Conservation (phyloP, 352 stramenopile genomes). For the Phytophthora kernoviae region DNA sequence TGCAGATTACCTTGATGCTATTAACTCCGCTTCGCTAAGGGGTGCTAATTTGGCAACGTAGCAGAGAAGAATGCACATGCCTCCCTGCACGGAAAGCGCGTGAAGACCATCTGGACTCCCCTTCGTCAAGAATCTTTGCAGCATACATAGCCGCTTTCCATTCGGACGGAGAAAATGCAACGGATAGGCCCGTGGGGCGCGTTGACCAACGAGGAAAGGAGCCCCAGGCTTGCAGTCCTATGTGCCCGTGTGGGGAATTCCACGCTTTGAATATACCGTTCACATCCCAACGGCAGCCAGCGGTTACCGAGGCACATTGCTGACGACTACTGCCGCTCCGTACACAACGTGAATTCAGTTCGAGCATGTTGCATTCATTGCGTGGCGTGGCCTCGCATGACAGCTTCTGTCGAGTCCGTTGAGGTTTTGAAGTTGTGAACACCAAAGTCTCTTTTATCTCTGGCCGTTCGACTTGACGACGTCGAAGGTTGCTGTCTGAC, state of each 20-base stretch:
- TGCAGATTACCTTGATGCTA: slow-evolving; percentile 14
- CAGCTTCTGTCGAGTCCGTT: slow-evolving; percentile 1
- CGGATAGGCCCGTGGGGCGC: slow-evolving; percentile 11
- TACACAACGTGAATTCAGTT: not conserved
- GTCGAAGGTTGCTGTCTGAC: not conserved
- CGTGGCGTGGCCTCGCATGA: no score
- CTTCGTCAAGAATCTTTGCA: slow-evolving; percentile 23
- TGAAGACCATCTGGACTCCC: slow-evolving; percentile 22
- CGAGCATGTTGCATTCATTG: not conserved
- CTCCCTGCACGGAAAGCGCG: slow-evolving; percentile 23
- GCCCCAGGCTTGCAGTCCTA: no score
- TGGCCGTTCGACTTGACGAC: not conserved
- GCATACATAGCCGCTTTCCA: slow-evolving; percentile 11
- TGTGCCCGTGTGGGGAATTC: no score
- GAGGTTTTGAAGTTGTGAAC: not conserved
- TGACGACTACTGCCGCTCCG: no score
- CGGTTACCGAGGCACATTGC: no score
- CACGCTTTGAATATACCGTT: no score
- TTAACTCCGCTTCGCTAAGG: slow-evolving; percentile 9
- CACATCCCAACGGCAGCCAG: no score
- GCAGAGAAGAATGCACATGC: slow-evolving; percentile 1
- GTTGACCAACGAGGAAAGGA: slow-evolving; percentile 20
- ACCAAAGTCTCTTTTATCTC: not conserved
- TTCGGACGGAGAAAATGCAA: slow-evolving; percentile 13
- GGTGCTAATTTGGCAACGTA: slow-evolving; percentile 3